Conservation (phyloP, 345 rosid genomes). For the Gossypium longicalyx region DNA sequence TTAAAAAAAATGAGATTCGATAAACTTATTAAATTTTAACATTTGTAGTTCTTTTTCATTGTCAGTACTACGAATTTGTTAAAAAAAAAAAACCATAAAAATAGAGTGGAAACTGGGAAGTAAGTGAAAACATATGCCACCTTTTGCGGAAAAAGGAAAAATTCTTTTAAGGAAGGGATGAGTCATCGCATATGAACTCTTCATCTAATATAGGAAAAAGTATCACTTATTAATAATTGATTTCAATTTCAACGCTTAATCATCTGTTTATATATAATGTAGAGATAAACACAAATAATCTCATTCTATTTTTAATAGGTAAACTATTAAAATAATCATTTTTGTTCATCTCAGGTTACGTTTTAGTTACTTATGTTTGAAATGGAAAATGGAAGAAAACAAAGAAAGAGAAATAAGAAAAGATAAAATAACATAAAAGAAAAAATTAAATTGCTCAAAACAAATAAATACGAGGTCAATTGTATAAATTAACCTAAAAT, state of each 20-base stretch:
- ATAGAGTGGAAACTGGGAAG: neutral
- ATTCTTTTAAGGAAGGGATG: neutral
- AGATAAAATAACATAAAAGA: too few relatives aligned
- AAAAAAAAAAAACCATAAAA: neutral
- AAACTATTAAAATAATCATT: too few relatives aligned
- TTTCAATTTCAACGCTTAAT: neutral
- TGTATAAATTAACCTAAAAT: too few relatives aligned
- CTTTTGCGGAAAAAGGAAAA: neutral
- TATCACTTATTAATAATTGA: neutral
- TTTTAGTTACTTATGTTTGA: too few relatives aligned
- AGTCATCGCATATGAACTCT: slow-evolving; percentile 3
- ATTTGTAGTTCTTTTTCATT: too few relatives aligned
- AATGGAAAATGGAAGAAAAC: too few relatives aligned
- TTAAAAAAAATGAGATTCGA: neutral
- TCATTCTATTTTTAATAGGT: too few relatives aligned
- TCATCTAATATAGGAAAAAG: neutral
- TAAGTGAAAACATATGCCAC: slow-evolving; percentile 4
- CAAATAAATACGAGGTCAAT: accelerated
- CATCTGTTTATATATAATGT: too few relatives aligned
- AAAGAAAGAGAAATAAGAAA: too few relatives aligned
- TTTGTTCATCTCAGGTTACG: too few relatives aligned
- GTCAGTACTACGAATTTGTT: neutral
- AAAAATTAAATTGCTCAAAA: too few relatives aligned
- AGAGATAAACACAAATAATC: too few relatives aligned
- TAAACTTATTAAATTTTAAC: neutral